These are phyloP conservation scores for Fusarium setosum DNA, from an alignment of 2,329 filamentous ascomycete species.

Conservation along the genomic window DNA sequence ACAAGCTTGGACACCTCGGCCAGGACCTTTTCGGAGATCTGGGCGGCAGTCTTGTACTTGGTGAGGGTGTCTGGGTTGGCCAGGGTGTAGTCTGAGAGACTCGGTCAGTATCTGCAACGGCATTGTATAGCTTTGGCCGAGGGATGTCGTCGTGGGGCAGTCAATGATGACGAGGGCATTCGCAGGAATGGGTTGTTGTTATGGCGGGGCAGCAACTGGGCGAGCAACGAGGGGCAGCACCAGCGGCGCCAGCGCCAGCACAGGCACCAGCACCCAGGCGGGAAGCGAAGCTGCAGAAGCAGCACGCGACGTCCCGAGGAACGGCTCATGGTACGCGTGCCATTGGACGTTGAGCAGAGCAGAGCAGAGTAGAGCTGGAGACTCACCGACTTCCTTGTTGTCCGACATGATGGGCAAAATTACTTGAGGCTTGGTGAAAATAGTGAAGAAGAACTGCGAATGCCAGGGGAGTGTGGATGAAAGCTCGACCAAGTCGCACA, in stretches of 20 bases:
- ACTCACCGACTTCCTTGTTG: constrained; percentile 58
- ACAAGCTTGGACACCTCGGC: constrained; percentile 81
- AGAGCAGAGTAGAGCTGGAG: background rate
- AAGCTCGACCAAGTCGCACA: constrained; percentile 39
- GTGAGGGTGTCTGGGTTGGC: constrained; percentile 95
- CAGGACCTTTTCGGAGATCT: constrained; percentile 96
- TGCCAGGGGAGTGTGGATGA: constrained; percentile 35
- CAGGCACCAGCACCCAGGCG: constrained; percentile 18
- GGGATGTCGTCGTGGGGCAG: constrained; percentile 29
- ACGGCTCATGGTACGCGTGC: background rate
- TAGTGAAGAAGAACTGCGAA: constrained; percentile 34
- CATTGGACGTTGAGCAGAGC: background rate
- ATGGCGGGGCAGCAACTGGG: constrained; percentile 37
- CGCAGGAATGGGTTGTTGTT: constrained; percentile 35
- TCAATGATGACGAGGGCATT: constrained; percentile 41
- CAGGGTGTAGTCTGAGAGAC: constrained; percentile 82
- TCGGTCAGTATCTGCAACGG: constrained; percentile 12
- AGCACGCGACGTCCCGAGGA: constrained; percentile 6
- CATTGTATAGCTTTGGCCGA: constrained; percentile 1
- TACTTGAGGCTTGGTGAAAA: constrained; percentile 30
- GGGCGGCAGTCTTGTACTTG: constrained; percentile 97
- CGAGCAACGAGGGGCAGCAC: constrained; percentile 40
- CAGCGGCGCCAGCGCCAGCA: background rate
- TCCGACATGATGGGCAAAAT: constrained; percentile 57
- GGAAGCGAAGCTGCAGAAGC: constrained; percentile 2